Evolutionary conservation across 1,284 basidiomycete species (phyloP), one percentile per base, ranked within the genome.

Genomic region (Dichomitus squalens): DNA sequence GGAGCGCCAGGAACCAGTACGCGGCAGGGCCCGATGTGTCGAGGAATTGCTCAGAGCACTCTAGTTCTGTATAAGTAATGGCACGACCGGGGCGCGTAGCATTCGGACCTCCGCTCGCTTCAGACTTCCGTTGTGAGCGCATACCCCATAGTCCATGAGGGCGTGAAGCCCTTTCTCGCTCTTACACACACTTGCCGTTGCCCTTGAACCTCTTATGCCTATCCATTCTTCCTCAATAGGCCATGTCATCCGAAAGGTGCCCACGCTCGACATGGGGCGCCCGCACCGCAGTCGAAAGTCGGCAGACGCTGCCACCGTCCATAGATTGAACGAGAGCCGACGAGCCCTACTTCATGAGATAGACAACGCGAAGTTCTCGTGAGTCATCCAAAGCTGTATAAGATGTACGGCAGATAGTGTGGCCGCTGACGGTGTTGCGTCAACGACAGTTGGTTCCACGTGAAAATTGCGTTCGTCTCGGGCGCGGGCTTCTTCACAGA

Each of bases 401-500:
- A 25, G 12, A n/a, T 27, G 4, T 8, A 23, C n/a, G 4, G 31
- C 38, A 27, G 27, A 18, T 9, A 25, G 27, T 29, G 12, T 56
- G 62, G 57, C 63, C n/a, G n/a, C n/a, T n/a, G n/a, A n/a, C n/a
- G n/a, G n/a, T n/a, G n/a, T n/a, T n/a, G n/a, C n/a, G n/a, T n/a
- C n/a, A n/a, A 4, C 29, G 5, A 6, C 51, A 75, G 73, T 3
- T 73, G 76, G 78, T 70, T 80, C 70, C 90, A 93, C 67, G 80
- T 87, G 56, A 91, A 89, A 69, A 80, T 92, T 53, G 84, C 83
- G 69, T 62, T 85, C 48, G 88, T 93, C 9, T 90, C 92, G 2
- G 89, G 90, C 59, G 87, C 87, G 9, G 91, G 91, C 46, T 93
- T 93, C 78, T 93, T 92, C 75, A 92, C 91, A 33, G 91, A 91